Conservation (phyloP, 352 stramenopile genomes). For the Pythium pectinolyticum region DNA sequence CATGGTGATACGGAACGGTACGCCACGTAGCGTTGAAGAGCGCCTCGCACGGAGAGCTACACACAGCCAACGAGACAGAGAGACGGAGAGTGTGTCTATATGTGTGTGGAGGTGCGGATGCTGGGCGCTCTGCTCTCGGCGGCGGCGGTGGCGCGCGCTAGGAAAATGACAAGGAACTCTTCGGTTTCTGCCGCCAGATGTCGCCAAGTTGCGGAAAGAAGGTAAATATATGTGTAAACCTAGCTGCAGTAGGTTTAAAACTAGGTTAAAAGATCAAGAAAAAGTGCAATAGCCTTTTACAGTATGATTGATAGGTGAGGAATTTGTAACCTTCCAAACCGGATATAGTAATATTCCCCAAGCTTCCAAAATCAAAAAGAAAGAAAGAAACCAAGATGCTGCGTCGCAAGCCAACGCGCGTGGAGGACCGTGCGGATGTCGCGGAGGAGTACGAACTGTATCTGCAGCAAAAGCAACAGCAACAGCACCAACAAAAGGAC, state of each 20-base stretch:
- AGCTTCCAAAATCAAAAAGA: not conserved
- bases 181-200: conserved; percentile 1
- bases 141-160: too few relatives aligned
- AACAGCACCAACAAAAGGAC: not conserved
- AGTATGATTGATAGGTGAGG: too few relatives aligned
- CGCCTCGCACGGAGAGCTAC: not conserved
- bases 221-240: conserved; percentile 1
- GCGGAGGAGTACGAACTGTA: conserved; percentile 75
- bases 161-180: conserved; percentile 5
- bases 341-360: too few relatives aligned
- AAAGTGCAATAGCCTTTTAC: too few relatives aligned
- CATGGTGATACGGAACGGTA: too few relatives aligned
- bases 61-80: too few relatives aligned
- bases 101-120: too few relatives aligned
- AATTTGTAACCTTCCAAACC: too few relatives aligned
- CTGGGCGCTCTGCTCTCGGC: too few relatives aligned
- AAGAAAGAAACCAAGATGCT: conserved; percentile 36
- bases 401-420: conserved; percentile 55
- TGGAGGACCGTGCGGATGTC: conserved; percentile 68
- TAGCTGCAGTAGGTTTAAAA: not conserved
- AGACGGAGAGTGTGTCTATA: too few relatives aligned
- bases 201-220: conserved; percentile 7
- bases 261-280: not conserved
- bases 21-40: not conserved
- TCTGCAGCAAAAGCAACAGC: conserved; percentile 49